Base-by-base conservation (phyloP, 2,329 filamentous ascomycete genomes). In the Calonectria ilicicola region DNA sequence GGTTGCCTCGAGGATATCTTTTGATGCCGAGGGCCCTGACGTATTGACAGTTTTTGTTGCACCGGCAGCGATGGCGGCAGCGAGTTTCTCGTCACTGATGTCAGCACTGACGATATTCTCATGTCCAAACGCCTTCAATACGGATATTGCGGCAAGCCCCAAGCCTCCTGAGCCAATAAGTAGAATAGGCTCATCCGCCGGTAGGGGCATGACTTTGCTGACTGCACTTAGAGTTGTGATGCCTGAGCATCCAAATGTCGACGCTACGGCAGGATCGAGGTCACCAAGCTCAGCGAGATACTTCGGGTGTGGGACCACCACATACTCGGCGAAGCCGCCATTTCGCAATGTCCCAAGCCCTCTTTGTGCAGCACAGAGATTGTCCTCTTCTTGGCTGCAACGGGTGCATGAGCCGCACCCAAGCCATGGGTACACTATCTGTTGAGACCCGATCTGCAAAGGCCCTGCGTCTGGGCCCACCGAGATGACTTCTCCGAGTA, bases 391-490 rank as follows among this genome's bases (percentile, higher is more conserved):
- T n/a, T 72, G 70, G n/a, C 38, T 58, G 42, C 70, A 72, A 23
- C 70, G 70, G 3, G 70, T 72, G 14, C 70, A 72, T 17, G 47
- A 38, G 12, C 47, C 70, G 21, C 70, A 72, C 7, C 70, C 70
- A 26, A 72, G 65, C 70, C 70, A 72, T 19, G 70, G 70, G 46
- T 72, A 72, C 6, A 72, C 65, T 10, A 72, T 72, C 23, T 72
- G 70, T 4, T 47, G 70, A 51, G 70, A 65, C 8, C 70, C 70
- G 5, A 72, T 9, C 17, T 49, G 10, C 15, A 69, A 15, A 10
- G 65, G 26, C 26, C 19, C 47, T 27, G 58, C 64, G 9, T 65
- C 65, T 26, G 70, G 70, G 8, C 70, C 70, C 27, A 69, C 40
- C 21, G 70, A 65, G 27, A 65, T 49, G 19, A 72, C 38, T 29